Evolutionary conservation across 1,284 basidiomycete genomes (phyloP), one percentile per base, ranked within the genome.

Genomic region (Violaceomyces palustris): DNA sequence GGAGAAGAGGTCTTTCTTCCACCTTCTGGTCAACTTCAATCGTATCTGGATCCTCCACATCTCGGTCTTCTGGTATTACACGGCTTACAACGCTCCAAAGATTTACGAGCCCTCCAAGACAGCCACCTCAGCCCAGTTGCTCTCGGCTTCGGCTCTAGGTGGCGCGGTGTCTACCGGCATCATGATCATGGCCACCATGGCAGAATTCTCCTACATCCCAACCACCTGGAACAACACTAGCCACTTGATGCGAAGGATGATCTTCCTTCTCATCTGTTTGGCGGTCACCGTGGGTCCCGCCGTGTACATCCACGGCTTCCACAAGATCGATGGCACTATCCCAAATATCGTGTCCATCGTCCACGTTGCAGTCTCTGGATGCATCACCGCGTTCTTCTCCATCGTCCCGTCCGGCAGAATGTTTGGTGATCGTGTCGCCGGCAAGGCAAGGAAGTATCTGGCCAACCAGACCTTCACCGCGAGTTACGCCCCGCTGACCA

Each of bases 21-120:
- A 73, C 39, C 42, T 73, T 31, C 61, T 73, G 21, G 70, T 73
- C 57, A 73, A 73, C 62, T 73, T 73, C 49, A 73, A 73, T 53
- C 69, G 70, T 41, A 70, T 73, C 46, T 73, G 70, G 70, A 73
- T 73, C 34, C 53, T 72, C 31, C 70, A 73, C 32, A 67, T 73
- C 37, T 68, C 70, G 6, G 51, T 68, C 48, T 73, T 70, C 61
- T 72, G 64, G 60, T 73, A 70, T 64, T 73, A 69, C 59, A 70
- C 68, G 15, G 68, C 68, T 17, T 96, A 82, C 79, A 96, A 97
- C 76, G 86, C 92, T 18, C 89, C 88, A 3, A 82, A 80, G 35
- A 78, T 96, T 61, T 97, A 96, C 75, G 78, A 78, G 35, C 78
- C 80, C 51, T 58, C 50, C 89, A 50, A 45, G 28, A 64, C 56